Conservation (phyloP, 1,284 basidiomycete genomes). For the Tilletia caries region DNA sequence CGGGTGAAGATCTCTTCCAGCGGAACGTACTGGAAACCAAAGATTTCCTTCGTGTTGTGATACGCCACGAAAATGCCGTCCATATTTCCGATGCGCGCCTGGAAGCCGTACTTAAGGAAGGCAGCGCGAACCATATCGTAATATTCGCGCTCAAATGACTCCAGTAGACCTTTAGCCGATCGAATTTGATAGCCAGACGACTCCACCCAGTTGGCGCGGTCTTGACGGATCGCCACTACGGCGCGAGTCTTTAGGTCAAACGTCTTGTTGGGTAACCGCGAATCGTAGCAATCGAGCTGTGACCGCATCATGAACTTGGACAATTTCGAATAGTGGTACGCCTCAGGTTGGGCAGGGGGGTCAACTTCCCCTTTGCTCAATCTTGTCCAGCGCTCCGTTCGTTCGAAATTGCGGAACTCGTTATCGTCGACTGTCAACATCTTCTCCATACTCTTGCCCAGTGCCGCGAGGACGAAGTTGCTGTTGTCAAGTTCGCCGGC, state of each 20-base stretch:
- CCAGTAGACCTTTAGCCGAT: constrained; percentile 39
- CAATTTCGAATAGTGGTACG: constrained; percentile 79
- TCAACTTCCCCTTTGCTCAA: constrained; percentile 55
- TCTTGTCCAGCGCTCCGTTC: constrained; percentile 51
- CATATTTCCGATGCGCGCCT: constrained; percentile 94
- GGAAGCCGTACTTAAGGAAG: constrained; percentile 93
- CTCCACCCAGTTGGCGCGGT: constrained; percentile 74
- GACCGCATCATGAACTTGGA: constrained; percentile 82
- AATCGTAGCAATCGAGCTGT: constrained; percentile 83
- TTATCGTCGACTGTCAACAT: constrained; percentile 69
- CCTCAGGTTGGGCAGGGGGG: constrained; percentile 57
- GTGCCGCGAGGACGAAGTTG: constrained; percentile 46
- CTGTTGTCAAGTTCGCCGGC: constrained; percentile 46
- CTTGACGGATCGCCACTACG: constrained; percentile 75
- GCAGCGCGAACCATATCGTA: constrained; percentile 82
- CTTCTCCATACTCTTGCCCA: constrained; percentile 87
- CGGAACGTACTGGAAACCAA: constrained; percentile 91
- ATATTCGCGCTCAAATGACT: constrained; percentile 53
- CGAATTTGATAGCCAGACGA: constrained; percentile 51
- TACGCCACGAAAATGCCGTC: constrained; percentile 93
- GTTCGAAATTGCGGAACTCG: constrained; percentile 68
- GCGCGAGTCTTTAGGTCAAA: constrained; percentile 97
- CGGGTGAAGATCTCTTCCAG: constrained; percentile 81
- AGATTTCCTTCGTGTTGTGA: constrained; percentile 82
- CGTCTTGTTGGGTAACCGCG: constrained; percentile 76